A percentile compares a stretch with the other conserved stretches of the same genome.
phyloP scores from a whole-genome alignment of 148 eudicot genomes.

The Pouteria glomerata region DNA sequence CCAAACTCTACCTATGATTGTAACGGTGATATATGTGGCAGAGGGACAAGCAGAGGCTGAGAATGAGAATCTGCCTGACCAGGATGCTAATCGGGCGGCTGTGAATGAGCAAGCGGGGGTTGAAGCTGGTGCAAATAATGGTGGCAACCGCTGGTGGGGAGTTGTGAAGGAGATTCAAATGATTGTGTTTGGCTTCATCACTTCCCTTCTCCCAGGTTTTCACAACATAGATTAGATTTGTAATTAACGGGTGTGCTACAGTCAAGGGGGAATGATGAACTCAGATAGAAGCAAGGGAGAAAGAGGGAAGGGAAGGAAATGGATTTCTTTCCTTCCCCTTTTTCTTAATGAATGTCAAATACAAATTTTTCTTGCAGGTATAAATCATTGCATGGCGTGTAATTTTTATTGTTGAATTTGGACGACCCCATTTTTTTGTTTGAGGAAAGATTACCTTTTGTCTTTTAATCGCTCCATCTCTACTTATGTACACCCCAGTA shows the following conservation, averaged over 20 bases:
- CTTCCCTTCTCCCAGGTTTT: conserved; percentile 97
- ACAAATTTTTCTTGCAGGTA: neutral
- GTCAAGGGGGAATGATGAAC: neutral
- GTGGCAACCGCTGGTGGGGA: conserved; percentile 85
- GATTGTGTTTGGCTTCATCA: conserved; percentile 95
- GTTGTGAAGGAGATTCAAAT: conserved; percentile 91
- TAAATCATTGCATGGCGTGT: neutral
- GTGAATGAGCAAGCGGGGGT: conserved; percentile 38
- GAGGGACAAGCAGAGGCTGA: conserved; percentile 64
- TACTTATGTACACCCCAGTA: too few relatives aligned
- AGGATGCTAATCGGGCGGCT: conserved; percentile 31
- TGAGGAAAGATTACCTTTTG: too few relatives aligned
- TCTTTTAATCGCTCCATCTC: too few relatives aligned
- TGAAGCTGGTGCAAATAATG: conserved; percentile 46
- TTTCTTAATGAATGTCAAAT: neutral
- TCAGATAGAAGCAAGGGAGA: neutral
- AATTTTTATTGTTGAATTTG: neutral
- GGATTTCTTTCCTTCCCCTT: neutral
- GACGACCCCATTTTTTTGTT: neutral
- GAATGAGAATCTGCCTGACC: conserved; percentile 31
- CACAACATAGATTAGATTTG: conserved; percentile 78
- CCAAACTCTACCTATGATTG: too few relatives aligned
- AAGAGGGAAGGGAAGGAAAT: too few relatives aligned
- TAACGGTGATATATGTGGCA: conserved; percentile 19
- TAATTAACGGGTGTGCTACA: neutral